Evolutionary conservation across 805 yeast species (phyloP).

Genomic region (Saturnispora zaruensis): DNA sequence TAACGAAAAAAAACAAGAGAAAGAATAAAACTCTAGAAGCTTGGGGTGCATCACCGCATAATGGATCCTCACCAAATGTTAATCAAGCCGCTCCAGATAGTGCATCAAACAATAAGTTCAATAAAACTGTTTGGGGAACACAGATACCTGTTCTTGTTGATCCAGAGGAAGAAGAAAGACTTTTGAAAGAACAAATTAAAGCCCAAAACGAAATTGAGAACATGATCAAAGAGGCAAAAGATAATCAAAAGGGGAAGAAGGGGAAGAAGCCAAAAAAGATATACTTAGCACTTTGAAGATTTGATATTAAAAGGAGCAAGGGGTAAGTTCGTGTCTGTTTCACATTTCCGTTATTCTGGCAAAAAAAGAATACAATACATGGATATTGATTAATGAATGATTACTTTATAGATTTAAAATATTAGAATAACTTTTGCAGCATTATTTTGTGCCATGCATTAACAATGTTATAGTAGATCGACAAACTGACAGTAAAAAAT

Average conservation of each 20-base stretch:
- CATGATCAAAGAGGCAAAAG: constrained; percentile 40
- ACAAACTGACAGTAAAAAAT: background rate
- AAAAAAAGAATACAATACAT: background rate
- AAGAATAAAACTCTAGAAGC: constrained; percentile 31
- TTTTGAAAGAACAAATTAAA: constrained; percentile 38
- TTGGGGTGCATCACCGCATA: constrained; percentile 5
- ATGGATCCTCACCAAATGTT: constrained; percentile 12
- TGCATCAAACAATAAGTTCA: constrained; percentile 12
- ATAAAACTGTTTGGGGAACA: constrained; percentile 73
- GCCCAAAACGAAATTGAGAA: constrained; percentile 34
- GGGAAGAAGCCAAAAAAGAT: constrained; percentile 30
- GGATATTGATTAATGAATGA: background rate
- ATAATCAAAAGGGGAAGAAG: constrained; percentile 28
- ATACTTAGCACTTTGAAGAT: constrained; percentile 9
- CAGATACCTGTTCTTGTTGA: constrained; percentile 37
- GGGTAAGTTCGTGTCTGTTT: background rate
- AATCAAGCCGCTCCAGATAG: constrained; percentile 5
- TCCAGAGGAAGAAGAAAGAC: constrained; percentile 24
- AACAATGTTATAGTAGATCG: background rate
- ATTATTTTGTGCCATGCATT: background rate
- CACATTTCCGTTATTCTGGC: background rate
- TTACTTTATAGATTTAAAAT: background rate
- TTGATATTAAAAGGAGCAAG: background rate
- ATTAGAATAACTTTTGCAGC: background rate
- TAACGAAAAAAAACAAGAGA: constrained; percentile 11